Conservation (phyloP, 495 filamentous ascomycete genomes). For the Penicillium verhagenii region DNA sequence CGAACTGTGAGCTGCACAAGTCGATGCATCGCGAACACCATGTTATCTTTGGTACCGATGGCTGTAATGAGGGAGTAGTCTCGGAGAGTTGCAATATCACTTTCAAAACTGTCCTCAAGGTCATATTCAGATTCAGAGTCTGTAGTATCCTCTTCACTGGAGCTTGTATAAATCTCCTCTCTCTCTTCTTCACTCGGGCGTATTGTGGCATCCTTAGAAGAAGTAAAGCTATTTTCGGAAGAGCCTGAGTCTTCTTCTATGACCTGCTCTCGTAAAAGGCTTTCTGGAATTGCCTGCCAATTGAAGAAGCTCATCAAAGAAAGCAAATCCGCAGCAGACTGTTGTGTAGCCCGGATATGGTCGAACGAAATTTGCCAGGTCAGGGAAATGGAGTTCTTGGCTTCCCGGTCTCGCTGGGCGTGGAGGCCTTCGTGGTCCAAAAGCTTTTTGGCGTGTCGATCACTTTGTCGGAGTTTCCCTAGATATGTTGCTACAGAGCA, state of each 20-base stretch:
- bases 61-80: slow-evolving; percentile 43
- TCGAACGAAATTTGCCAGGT: slow-evolving; percentile 38
- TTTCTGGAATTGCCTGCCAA: slow-evolving; percentile 10
- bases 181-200: too few species aligned
- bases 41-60: slow-evolving; percentile 7
- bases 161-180: background rate
- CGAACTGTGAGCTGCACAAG: slow-evolving; percentile 23
- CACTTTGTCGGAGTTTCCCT: slow-evolving; percentile 23
- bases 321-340: slow-evolving; percentile 20
- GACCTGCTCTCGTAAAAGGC: background rate
- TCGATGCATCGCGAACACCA: slow-evolving; percentile 19
- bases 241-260: background rate
- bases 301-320: slow-evolving; percentile 26
- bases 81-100: slow-evolving; percentile 38
- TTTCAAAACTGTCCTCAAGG: slow-evolving; percentile 30
- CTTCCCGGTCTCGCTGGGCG: slow-evolving; percentile 19
- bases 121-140: background rate
- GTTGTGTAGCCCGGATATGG: slow-evolving; percentile 14
- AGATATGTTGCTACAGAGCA: slow-evolving; percentile 35
- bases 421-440: background rate
- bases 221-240: too few species aligned
- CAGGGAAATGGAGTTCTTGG: slow-evolving; percentile 21
- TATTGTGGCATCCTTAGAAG: too few species aligned
- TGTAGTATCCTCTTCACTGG: background rate
- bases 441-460: slow-evolving; percentile 3